Evolutionary conservation across 805 yeast genomes (phyloP), one percentile per base, ranked within the genome.

Genomic region (Wickerhamiella dianesei): DNA sequence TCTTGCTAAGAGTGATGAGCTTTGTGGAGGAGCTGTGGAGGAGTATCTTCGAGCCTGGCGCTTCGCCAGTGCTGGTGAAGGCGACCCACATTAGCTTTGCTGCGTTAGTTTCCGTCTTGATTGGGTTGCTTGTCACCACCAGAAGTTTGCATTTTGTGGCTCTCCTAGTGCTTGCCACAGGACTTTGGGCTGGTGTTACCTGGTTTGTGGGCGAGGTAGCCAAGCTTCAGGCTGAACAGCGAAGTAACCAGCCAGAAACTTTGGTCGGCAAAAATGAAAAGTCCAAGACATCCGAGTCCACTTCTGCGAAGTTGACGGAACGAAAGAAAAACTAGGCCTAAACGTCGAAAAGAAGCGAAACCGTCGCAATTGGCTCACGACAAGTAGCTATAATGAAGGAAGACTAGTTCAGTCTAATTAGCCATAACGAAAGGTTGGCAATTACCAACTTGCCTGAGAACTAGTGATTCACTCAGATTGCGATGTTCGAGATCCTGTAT

Each of bases 31-130:
- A 82, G 21, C 71, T 89, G 40, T 88, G 96, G 96, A 80, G 82
- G 47, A 83, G 95, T 13, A 76, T 92, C 21, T 84, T 89, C 64
- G 79, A 85, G 16, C 96, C 97, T 4, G 98, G 98, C 1, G 77
- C 95, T 1, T 76, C 92, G 1, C 96, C 96, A 1, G 86, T 94
- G 1, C 71, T 92, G 44, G 71, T 87, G n/a, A 70, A 72, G 36
- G 96, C 97, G 2, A 89, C 96, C 0, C 96, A 92, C 61, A 72
- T 68, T 2, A 82, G 96, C 2, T 92, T 92, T 58, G 67, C 73
- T 0, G 70, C 81, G 9, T 70, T 92, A 47, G 67, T 78, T 12
- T 42, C 74, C 3, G 71, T 83, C 1, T 69, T 89, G 50, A 50
- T 67, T 1, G 66, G 71, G 48, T 73, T 89, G 66, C 75, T 72